phyloP scores from a whole-genome alignment of 257 asterid genomes.

The Linaria vulgaris region DNA sequence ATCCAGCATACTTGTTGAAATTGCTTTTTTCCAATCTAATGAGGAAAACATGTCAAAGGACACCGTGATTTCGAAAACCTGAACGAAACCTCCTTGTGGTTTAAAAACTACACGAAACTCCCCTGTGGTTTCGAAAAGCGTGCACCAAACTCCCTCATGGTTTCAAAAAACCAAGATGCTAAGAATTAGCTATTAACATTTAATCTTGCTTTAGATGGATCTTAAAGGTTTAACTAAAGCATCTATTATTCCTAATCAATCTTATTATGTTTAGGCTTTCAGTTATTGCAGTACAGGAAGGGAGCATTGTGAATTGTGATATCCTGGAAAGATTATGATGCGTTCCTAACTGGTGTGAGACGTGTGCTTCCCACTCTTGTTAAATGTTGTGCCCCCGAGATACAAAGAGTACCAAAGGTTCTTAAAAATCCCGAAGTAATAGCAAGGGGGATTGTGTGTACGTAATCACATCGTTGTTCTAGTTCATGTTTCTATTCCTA shows the following conservation, averaged over 20 bases:
- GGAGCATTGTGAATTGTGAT: conserved; percentile 38
- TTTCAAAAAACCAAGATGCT: background rate
- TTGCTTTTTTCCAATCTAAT: no score
- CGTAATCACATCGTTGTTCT: conserved; percentile 22
- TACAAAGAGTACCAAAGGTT: conserved; percentile 56
- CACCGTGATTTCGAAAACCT: no score
- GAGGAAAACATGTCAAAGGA: no score
- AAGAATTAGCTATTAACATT: background rate
- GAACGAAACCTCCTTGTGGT: no score
- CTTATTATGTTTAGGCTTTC: background rate
- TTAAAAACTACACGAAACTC: no score
- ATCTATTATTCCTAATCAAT: background rate
- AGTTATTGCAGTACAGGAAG: conserved; percentile 35
- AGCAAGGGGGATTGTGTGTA: conserved; percentile 65
- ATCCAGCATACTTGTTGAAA: no score
- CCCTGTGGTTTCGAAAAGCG: no score
- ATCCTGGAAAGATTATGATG: conserved; percentile 55
- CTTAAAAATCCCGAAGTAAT: conserved; percentile 64
- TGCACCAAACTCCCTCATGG: no score
- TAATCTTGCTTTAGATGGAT: background rate
- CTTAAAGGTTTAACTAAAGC: background rate
- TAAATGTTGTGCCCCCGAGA: conserved; percentile 59
- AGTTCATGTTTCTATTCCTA: no score
- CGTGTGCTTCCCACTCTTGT: conserved; percentile 47
- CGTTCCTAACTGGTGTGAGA: conserved; percentile 59